Evolutionary conservation across 768 basidiomycete species (phyloP), one percentile per base, ranked within the genome.

Genomic region (Pisolithus tinctorius): DNA sequence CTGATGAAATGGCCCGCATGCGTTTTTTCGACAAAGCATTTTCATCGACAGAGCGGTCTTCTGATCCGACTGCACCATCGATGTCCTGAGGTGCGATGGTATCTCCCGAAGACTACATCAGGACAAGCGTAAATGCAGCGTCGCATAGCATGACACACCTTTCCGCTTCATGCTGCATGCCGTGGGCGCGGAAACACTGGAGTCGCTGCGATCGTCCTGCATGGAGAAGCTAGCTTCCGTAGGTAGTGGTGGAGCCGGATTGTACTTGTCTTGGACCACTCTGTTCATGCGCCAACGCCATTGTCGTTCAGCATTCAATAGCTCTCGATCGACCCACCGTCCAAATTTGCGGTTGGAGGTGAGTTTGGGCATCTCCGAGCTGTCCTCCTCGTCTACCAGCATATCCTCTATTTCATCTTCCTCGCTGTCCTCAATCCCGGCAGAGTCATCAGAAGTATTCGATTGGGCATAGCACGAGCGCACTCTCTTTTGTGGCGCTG

Each of bases 361-460:
- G 3, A 50, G 37, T 30, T 49, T 57, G 49, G 49, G 60, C 48
- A 7, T 62, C 62, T 30, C 61, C 66, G 16, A 58, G 10, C 20
- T 51, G 16, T 54, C 57, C 39, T 57, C 63, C 39, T 57, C 63
- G 52, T 78, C 74, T 14, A 77, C 59, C 6, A 78, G 55, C 77
- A 84, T 81, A 40, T 72, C 71, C 49, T 78, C 74, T 11, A 79
- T 74, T 52, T 79, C 78, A 16, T 71, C 71, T 52, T 78, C 73
- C 36, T 71, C 72, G 29, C 69, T 68, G n/a, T 59, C 54, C 14
- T 52, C 63, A 45, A 55, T 64, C 7, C 62, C 62, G 23, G 60
- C 52, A 27, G 52, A 48, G 40, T 55, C 43, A 46, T 60, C 55
- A 9, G 60, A 60, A 41, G 53, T 51, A 38, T 54, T 44, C 43